Evolutionary conservation across 2,329 filamentous ascomycete species (phyloP).

Genomic region (Calonectria hongkongensis): DNA sequence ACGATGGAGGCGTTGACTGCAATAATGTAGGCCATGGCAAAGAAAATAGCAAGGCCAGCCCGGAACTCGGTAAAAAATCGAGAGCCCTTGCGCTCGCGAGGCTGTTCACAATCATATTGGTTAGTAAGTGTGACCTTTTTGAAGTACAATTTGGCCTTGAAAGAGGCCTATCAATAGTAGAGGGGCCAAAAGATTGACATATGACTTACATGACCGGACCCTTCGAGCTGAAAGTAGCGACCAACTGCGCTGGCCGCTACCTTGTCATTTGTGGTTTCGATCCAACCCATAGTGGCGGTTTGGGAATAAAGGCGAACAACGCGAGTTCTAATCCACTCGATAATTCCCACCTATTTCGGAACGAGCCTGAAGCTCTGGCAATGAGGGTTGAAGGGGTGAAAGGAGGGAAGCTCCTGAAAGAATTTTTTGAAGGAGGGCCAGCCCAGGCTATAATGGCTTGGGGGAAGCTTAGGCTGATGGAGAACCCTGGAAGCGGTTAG

Average conservation of each 20-base stretch:
- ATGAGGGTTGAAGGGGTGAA: conserved; percentile 14
- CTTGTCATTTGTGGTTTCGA: conserved; percentile 70
- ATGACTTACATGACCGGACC: conserved; percentile 84
- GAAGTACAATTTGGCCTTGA: neutral
- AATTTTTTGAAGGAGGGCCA: neutral
- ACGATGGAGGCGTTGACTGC: conserved; percentile 72
- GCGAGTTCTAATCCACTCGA: neutral
- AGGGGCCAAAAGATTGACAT: neutral
- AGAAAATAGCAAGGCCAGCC: conserved; percentile 88
- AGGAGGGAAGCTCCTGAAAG: neutral
- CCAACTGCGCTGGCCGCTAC: conserved; percentile 81
- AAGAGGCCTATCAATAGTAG: neutral
- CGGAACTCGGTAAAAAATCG: conserved; percentile 90
- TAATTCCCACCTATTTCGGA: neutral
- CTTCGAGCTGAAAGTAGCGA: conserved; percentile 86
- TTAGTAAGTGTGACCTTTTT: neutral
- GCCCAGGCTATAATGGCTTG: conserved; percentile 35
- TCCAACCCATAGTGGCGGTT: conserved; percentile 66
- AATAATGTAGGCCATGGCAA: conserved; percentile 76
- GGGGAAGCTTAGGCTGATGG: neutral
- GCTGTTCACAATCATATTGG: conserved; percentile 63
- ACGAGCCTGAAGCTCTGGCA: neutral
- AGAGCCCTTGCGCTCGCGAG: conserved; percentile 82
- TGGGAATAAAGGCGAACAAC: neutral
- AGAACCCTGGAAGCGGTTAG: conserved; percentile 34